Base-by-base conservation (phyloP, 2,329 filamentous ascomycete genomes). In the Nothopassalora personata region DNA sequence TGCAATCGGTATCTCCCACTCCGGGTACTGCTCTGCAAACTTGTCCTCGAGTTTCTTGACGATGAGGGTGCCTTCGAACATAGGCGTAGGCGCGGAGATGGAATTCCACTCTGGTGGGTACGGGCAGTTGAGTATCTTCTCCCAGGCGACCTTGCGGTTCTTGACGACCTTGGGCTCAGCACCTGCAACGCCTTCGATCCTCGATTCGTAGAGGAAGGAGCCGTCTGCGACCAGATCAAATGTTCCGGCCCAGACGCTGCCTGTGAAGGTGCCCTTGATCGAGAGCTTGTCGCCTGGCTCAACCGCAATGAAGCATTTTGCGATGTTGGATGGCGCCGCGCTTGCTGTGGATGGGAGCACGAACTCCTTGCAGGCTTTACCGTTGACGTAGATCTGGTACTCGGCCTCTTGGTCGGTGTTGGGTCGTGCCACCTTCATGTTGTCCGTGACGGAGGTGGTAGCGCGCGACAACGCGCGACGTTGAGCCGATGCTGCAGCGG, bases 201-300 rank as follows among this genome's bases (percentile, higher is more conserved):
- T 46, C 15, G 60, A 55, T 36, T 66, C 53, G 2, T 43, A 46
- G 39, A 68, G 70, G 68, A 58, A 72, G 53, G 53, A 75, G 48
- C 75, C 76, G 49, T 79, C 76, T 0, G 75, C 65, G 0, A 73
- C 27, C 11, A 74, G 64, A 56, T 79, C 76, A 33, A 73, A 66
- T 7, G 67, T 64, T 1, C 71, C 64, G 3, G 58, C 36, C 5
- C 71, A 54, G 7, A 71, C 70, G 57, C 66, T 71, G 49, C 76
- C 76, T 1, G 53, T 49, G 57, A 76, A 74, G 0, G 56, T 62
- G 10, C 69, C 68, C 0, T 59, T 55, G n/a, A 77, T 56, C 9
- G 64, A 70, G 43, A 77, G 57, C 19, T 67, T 62, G 5, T 75
- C 60, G 23, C 67, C 71, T 6, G 67, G 61, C 1, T 68, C 61